Evolutionary conservation across 805 yeast species (phyloP).

Genomic region (Candida morakotiae): DNA sequence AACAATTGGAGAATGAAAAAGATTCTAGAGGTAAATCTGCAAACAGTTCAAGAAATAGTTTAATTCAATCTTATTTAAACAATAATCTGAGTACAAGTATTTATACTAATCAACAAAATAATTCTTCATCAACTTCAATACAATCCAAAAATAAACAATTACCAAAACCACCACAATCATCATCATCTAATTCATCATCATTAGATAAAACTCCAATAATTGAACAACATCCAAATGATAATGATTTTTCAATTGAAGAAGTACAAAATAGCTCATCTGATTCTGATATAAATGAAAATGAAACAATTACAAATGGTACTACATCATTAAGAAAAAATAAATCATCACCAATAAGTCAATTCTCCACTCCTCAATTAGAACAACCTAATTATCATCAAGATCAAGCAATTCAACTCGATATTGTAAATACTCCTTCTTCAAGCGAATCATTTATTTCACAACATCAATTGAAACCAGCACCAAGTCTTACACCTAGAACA

Average conservation of each 20-base stretch:
- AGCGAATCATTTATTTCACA: background rate
- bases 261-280: conserved; percentile 31
- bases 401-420: conserved; percentile 5
- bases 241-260: conserved; percentile 38
- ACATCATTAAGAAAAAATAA: conserved; percentile 8
- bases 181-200: background rate
- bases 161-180: conserved; percentile 13
- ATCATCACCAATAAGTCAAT: conserved; percentile 1
- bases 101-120: background rate
- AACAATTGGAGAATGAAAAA: conserved; percentile 6
- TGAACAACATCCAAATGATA: conserved; percentile 7
- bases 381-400: background rate
- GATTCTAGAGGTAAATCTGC: conserved; percentile 1
- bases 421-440: conserved; percentile 5
- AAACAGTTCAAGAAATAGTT: conserved; percentile 7
- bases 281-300: conserved; percentile 20
- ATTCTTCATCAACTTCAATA: conserved; percentile 8
- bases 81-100: conserved; percentile 1
- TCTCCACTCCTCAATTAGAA: conserved; percentile 4
- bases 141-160: conserved; percentile 12
- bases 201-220: background rate
- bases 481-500: conserved; percentile 7
- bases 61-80: conserved; percentile 8
- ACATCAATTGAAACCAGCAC: conserved; percentile 15
- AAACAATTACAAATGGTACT: conserved; percentile 7